Base-by-base conservation (phyloP, 2,329 filamentous ascomycete genomes). In the Hypoxylon rubiginosum region DNA sequence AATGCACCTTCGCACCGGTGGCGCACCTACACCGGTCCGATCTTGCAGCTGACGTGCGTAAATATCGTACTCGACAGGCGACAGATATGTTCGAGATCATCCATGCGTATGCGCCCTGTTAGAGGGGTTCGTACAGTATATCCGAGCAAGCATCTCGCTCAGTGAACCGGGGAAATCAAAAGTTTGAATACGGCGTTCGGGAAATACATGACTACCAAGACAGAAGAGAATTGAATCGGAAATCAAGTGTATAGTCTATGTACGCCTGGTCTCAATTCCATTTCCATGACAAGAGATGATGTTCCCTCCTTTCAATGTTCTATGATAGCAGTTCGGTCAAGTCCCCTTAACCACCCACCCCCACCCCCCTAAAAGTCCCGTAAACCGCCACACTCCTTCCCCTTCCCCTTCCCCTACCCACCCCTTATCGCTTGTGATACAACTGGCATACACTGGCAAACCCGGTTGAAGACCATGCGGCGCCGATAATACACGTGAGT, bases 381-480 rank as follows among this genome's bases (percentile, higher is more conserved):
- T 63, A 62, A 66, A 62, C 64, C 64, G 58, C 69, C n/a, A n/a
- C 69, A 64, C 69, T 69, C 71, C 71, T 24, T 8, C 11, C 24
- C 45, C 48, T n/a, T 34, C n/a, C n/a, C n/a, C 36, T n/a, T 52
- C 51, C 43, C 52, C 53, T 24, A n/a, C n/a, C n/a, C n/a, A n/a
- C 3, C 28, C 28, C 30, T 63, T 52, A 52, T 67, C 66, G 64
- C 65, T 70, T 68, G 61, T 72, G 58, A 69, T 72, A 73, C 71
- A 73, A 73, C 59, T 64, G 68, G 53, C 58, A 57, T 55, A 58
- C n/a, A 45, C n/a, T 53, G 32, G 49, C 48, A 56, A 10, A 24
- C 26, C 39, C n/a, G n/a, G n/a, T n/a, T n/a, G n/a, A n/a, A 4
- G 11, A 21, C 46, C 26, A 30, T 41, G 11, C 19, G 30, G 17